Percentiles rank a stretch among this genome's conserved stretches.
phyloP scores from a whole-genome alignment of 192 early-diverging fungal genomes.

The Umbelopsis sp. region DNA sequence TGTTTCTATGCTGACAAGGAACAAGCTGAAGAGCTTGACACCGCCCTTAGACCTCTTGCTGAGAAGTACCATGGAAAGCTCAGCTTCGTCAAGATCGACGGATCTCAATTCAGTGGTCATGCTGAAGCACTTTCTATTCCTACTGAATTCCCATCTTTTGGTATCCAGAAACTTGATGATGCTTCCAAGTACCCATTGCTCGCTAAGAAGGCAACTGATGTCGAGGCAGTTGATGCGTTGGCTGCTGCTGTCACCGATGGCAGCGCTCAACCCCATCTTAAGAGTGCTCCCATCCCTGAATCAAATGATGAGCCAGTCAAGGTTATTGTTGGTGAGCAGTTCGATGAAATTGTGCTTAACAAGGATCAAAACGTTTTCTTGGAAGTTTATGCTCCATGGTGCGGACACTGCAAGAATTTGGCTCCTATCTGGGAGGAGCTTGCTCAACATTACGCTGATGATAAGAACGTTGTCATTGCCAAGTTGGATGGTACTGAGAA shows the following conservation, averaged over 20 bases:
- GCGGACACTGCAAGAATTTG: conserved; percentile 77
- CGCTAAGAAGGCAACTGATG: conserved; percentile 67
- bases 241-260: conserved; percentile 68
- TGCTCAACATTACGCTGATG: conserved; percentile 55
- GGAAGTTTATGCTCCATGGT: conserved; percentile 93
- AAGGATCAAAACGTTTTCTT: conserved; percentile 88
- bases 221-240: conserved; percentile 62
- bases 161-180: conserved; percentile 76
- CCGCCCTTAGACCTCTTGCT: conserved; percentile 73
- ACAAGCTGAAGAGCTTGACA: conserved; percentile 48
- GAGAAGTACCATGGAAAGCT: conserved; percentile 87
- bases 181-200: conserved; percentile 87
- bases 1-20: conserved; percentile 77
- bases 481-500: conserved; percentile 97
- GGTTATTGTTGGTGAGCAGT: conserved; percentile 85
- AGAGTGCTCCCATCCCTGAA: conserved; percentile 83
- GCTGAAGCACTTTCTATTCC: conserved; percentile 83
- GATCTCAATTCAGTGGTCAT: conserved; percentile 81
- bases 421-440: conserved; percentile 87
- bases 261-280: conserved; percentile 74
- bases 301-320: conserved; percentile 88
- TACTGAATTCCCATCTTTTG: conserved; percentile 95
- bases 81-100: conserved; percentile 92
- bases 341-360: conserved; percentile 85
- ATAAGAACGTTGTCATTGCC: conserved; percentile 63